phyloP scores from a whole-genome alignment of 768 basidiomycete species.

The Rhizopogon vesiculosus region DNA sequence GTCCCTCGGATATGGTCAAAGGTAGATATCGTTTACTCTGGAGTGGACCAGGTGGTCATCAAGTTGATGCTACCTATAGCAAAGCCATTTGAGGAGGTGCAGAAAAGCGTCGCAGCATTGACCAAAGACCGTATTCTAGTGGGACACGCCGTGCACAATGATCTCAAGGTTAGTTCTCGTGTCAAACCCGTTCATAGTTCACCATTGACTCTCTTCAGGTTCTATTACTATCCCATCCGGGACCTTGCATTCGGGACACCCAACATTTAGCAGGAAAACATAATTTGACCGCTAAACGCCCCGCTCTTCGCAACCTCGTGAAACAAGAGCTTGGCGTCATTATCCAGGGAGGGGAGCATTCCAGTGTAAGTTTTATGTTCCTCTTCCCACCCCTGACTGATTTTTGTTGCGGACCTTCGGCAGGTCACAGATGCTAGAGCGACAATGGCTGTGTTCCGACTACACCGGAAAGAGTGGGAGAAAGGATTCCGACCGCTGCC shows the following conservation, averaged over 20 bases:
- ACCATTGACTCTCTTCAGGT: constrained; percentile 34
- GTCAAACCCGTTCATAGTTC: background rate
- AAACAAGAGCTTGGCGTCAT: constrained; percentile 71
- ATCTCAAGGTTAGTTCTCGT: constrained; percentile 56
- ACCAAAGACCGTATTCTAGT: constrained; percentile 76
- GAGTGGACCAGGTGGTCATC: background rate
- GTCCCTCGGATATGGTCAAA: constrained; percentile 65
- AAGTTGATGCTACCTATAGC: constrained; percentile 38
- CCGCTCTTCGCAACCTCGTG: constrained; percentile 76
- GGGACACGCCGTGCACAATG: constrained; percentile 90
- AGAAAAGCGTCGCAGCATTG: constrained; percentile 70
- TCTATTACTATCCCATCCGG: constrained; percentile 69
- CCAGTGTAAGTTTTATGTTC: constrained; percentile 55
- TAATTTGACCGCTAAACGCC: constrained; percentile 55
- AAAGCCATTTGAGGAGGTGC: constrained; percentile 73
- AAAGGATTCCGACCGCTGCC: constrained; percentile 25
- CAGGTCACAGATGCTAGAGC: constrained; percentile 93
- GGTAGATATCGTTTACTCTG: constrained; percentile 36
- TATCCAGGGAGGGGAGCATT: constrained; percentile 90
- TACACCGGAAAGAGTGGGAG: constrained; percentile 85
- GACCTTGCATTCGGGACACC: constrained; percentile 61
- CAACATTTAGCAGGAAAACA: constrained; percentile 58
- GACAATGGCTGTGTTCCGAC: constrained; percentile 88
- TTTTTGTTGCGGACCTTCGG: background rate
- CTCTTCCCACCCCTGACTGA: background rate